A percentile compares a stretch with the other conserved stretches of the same genome.
Evolutionary conservation across 164 flowering plant genomes (phyloP).

Genomic region (Dillenia turbinata): DNA sequence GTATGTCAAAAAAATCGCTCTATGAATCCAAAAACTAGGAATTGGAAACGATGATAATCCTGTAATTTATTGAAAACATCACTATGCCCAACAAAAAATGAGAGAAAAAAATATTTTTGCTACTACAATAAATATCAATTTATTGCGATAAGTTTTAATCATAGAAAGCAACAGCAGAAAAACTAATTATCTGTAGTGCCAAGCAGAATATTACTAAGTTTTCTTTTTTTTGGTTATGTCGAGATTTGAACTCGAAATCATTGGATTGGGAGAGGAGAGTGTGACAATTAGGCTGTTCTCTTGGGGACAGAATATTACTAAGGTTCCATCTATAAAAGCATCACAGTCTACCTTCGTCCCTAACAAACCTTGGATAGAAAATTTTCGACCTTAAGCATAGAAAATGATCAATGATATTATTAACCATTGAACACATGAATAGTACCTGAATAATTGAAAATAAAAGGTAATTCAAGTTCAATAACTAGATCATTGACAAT

Average conservation of each 20-base stretch:
- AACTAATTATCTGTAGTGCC: conserved; percentile 87
- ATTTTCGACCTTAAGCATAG: conserved; percentile 68
- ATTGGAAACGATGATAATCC: conserved; percentile 97
- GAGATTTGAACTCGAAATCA: no score
- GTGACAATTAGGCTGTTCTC: no score
- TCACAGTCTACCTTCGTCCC: conserved; percentile 49
- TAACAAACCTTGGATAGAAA: conserved; percentile 86
- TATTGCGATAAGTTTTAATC: no score
- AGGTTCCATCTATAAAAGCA: conserved; percentile 57
- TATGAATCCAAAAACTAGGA: conserved; percentile 80
- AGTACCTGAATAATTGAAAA: no score
- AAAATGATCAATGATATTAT: conserved; percentile 7
- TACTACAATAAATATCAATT: no score
- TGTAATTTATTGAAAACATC: conserved; percentile 21
- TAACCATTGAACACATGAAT: background rate
- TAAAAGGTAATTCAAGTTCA: no score
- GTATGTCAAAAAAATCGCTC: conserved; percentile 60
- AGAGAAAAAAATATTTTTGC: background rate
- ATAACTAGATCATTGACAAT: no score
- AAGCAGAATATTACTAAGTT: conserved; percentile 91
- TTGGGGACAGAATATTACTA: conserved; percentile 97
- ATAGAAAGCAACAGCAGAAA: background rate
- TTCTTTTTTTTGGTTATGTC: no score
- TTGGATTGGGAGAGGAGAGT: no score
- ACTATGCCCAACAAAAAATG: background rate